Evolutionary conservation across 2,329 filamentous ascomycete genomes (phyloP), one percentile per base, ranked within the genome.

Genomic region (Trichoderma sp.): DNA sequence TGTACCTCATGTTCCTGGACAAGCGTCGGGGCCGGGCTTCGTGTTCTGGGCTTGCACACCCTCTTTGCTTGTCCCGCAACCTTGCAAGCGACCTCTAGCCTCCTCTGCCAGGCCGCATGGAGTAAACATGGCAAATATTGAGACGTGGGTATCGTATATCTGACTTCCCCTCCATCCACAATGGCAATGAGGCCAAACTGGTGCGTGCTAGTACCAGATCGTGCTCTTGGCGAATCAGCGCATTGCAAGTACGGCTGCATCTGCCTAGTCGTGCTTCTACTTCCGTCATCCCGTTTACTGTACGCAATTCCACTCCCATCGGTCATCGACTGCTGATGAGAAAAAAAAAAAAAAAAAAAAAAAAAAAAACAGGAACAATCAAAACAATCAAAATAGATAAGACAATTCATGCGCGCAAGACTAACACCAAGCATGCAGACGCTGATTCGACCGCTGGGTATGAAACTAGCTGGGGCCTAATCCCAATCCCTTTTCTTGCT

Each of bases 1-100:
- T n/a, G n/a, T n/a, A n/a, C 59, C 60, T 37, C 37, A 64, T 64
- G 60, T 64, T 64, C 60, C 60, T 64, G 60, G 60, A 46, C 49
- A 65, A 65, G 61, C 61, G 51, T 46, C 49, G 46, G 61, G 18
- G 43, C 49, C 61, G 18, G 37, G 51, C 61, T 65, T 65, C 61
- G 61, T 55, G 61, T 65, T 56, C 61, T 65, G 32, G 24, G n/a
- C 34, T 26, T 46, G 32, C 61, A 65, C 61, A 65, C 61, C 51
- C 61, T 56, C 51, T 30, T 39, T 43, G 16, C 26, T 13, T 59
- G 16, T 34, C 51, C 24, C 26, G 49, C 49, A 65, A 65, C 61
- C 61, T 65, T 55, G 51, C 61, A 65, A 65, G 61, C 60, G 60
- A 39, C 60, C 24, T 21, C 30, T 46, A 60, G 58, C 58, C 46